Conservation (phyloP, 805 yeast genomes). For the Wickerhamomyces hampshirensis region DNA sequence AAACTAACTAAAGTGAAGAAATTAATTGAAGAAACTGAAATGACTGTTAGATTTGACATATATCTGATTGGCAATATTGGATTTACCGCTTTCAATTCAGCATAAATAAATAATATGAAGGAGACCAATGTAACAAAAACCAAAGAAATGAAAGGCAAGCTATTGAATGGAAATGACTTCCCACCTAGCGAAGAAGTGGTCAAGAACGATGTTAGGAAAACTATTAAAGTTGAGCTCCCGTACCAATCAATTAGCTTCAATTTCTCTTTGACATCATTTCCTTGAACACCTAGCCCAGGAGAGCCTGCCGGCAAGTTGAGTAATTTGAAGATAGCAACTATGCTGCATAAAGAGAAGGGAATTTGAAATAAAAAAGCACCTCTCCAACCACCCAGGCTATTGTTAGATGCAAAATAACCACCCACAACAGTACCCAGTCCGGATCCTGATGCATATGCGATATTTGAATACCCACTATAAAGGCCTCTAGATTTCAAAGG, state of each 20-base stretch:
- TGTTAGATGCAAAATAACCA: conserved; percentile 41
- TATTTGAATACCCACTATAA: conserved; percentile 75
- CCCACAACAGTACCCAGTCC: conserved; percentile 65
- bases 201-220: conserved; percentile 38
- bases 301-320: conserved; percentile 42
- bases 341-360: conserved; percentile 42
- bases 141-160: conserved; percentile 27
- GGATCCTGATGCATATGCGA: conserved; percentile 73
- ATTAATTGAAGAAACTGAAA: conserved; percentile 57
- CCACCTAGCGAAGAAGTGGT: conserved; percentile 50
- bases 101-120: conserved; percentile 36
- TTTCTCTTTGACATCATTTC: conserved; percentile 38
- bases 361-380: conserved; percentile 47
- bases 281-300: conserved; percentile 42
- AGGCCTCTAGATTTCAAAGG: conserved; percentile 72
- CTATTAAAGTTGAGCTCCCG: conserved; percentile 41
- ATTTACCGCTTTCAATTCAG: conserved; percentile 39
- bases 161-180: conserved; percentile 35
- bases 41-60: conserved; percentile 48
- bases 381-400: conserved; percentile 35
- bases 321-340: conserved; percentile 34
- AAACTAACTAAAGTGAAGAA: conserved; percentile 42
- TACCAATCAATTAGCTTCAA: conserved; percentile 49
- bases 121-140: conserved; percentile 31
- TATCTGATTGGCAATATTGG: conserved; percentile 59